These are phyloP conservation scores for Carpinus viminea DNA, from an alignment of 306 rosid genomes.

Conservation along the genomic window DNA sequence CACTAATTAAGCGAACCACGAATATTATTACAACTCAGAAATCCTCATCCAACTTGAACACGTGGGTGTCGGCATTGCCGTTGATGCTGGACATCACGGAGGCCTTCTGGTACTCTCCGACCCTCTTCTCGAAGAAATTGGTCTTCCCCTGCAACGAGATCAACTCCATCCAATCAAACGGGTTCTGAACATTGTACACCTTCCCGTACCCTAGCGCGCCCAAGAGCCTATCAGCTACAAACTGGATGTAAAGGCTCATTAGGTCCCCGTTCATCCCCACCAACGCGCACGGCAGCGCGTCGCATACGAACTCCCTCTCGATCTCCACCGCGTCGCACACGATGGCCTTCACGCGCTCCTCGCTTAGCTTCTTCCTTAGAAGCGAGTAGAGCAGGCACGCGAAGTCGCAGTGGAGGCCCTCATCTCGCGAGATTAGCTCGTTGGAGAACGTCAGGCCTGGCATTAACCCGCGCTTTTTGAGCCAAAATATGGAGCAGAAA, in stretches of 20 bases:
- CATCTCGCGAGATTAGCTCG: conserved; percentile 84
- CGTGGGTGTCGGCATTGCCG: conserved; percentile 49
- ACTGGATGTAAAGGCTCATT: conserved; percentile 80
- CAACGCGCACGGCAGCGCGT: conserved; percentile 78
- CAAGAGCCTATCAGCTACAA: conserved; percentile 76
- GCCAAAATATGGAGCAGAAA: conserved; percentile 85
- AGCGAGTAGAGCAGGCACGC: conserved; percentile 69
- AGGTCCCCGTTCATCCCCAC: conserved; percentile 80
- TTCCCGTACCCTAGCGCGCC: conserved; percentile 62
- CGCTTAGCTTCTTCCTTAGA: conserved; percentile 43
- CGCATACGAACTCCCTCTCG: conserved; percentile 81
- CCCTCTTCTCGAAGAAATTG: conserved; percentile 84
- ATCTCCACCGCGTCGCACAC: conserved; percentile 65
- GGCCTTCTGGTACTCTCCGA: conserved; percentile 86
- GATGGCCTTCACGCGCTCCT: conserved; percentile 60
- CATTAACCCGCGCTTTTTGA: conserved; percentile 86
- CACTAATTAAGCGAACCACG: not conserved
- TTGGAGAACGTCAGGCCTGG: conserved; percentile 81
- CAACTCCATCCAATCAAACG: conserved; percentile 96
- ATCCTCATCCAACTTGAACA: conserved; percentile 67
- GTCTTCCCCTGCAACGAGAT: conserved; percentile 91
- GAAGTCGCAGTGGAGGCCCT: conserved; percentile 80
- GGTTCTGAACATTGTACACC: conserved; percentile 63
- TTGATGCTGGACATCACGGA: conserved; percentile 72
- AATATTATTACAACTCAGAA: conserved; percentile 31